Base-by-base conservation (phyloP, 257 asterid genomes). In the Petrea volubilis region DNA sequence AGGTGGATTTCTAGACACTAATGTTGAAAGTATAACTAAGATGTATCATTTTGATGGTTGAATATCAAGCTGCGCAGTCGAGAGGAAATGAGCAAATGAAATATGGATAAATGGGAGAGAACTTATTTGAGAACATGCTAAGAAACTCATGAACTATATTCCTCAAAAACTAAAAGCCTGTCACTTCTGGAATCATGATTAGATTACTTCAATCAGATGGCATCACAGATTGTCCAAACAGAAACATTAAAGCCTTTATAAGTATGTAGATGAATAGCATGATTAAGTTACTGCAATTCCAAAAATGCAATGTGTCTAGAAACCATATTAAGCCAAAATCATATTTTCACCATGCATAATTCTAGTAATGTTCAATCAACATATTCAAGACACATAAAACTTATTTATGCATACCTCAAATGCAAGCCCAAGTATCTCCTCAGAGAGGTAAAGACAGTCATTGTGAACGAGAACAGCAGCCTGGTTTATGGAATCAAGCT, bases 381-480 rank as follows among this genome's bases (percentile, higher is more conserved):
- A 25, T 28, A 68, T n/a, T n/a, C n/a, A n/a, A n/a, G n/a, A n/a
- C n/a, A n/a, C 43, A 38, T 38, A 25, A 24, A 70, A 41, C 25
- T 28, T 73, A 75, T 55, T 51, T 51, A 58, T 58, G 47, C 72
- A 57, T 82, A 87, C 99, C 97, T 95, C 91, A 86, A 92, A 95
- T 31, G 98, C 91, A 81, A 95, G 96, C 69, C 97, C 99, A 76
- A 92, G 90, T 80, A 90, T 88, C 90, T 95, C 99, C 80, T 88
- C 91, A 75, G 97, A 88, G 15, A 95, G 84, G 84, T 88, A 95
- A 64, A 90, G 89, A 73, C 98, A 95, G 74, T 95, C 99, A 60
- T 95, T 95, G 85, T 92, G 94, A 85, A 90, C 81, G 74, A 90
- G 97, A 80, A 92, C 88, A 28, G 97, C 93, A 7, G 95, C 92